Conservation (phyloP, 176 grass and related monocot species). For the Ensete glaucum region DNA sequence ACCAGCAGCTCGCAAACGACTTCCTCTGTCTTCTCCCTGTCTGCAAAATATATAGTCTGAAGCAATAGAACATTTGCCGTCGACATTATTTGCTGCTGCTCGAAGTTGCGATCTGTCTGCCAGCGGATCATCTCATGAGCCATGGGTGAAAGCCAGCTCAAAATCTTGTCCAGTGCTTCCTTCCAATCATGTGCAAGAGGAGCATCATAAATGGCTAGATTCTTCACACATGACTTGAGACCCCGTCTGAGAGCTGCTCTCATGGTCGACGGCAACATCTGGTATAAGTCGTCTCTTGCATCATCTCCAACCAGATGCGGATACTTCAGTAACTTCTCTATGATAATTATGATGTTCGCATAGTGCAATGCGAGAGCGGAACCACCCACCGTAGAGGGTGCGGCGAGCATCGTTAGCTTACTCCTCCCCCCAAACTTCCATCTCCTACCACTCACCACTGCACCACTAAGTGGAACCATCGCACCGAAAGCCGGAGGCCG, state of each 20-base stretch:
- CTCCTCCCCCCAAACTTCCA: conserved; percentile 53
- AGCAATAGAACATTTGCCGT: conserved; percentile 55
- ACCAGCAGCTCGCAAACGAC: conserved; percentile 79
- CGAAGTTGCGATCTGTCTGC: conserved; percentile 81
- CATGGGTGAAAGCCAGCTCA: conserved; percentile 78
- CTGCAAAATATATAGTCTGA: conserved; percentile 71
- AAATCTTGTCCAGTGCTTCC: conserved; percentile 59
- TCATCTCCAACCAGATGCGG: conserved; percentile 85
- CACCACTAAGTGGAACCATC: conserved; percentile 35
- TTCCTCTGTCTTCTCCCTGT: conserved; percentile 59
- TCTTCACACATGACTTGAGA: conserved; percentile 51
- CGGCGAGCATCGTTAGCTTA: conserved; percentile 54
- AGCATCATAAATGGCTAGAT: conserved; percentile 70
- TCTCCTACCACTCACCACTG: conserved; percentile 24
- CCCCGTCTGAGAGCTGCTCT: conserved; percentile 32
- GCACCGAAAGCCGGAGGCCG: conserved; percentile 36
- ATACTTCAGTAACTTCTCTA: conserved; percentile 82
- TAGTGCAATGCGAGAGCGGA: conserved; percentile 72
- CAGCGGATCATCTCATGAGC: conserved; percentile 78
- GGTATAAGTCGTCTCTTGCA: conserved; percentile 80
- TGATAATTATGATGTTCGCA: conserved; percentile 74
- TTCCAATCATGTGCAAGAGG: conserved; percentile 90
- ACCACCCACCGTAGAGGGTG: conserved; percentile 56
- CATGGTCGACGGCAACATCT: conserved; percentile 77
- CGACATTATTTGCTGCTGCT: conserved; percentile 74